Base-by-base conservation (phyloP, 257 asterid species). In the Phtheirospermum japonicum region DNA sequence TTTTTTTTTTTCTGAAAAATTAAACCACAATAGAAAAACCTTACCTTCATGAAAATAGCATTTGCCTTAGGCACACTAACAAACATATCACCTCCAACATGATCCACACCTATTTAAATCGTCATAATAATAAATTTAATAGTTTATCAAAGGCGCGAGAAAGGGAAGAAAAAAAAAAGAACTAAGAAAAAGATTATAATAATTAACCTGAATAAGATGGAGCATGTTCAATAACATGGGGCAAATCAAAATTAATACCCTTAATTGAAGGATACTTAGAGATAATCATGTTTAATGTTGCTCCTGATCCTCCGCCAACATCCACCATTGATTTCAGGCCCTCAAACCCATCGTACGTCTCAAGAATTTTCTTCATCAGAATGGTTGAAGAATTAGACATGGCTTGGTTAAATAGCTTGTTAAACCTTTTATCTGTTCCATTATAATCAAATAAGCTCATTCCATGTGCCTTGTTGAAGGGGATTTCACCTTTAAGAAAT, bases 241-340 rank as follows among this genome's bases (percentile, higher is more conserved):
- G n/a, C n/a, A n/a, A n/a, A n/a, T n/a, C n/a, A n/a, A n/a, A n/a
- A n/a, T n/a, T n/a, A n/a, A n/a, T n/a, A n/a, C n/a, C n/a, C n/a
- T n/a, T n/a, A n/a, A n/a, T n/a, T n/a, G n/a, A n/a, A n/a, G n/a
- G n/a, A n/a, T n/a, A n/a, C n/a, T n/a, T n/a, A n/a, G n/a, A 61
- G 0, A 57, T 9, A 33, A 83, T 75, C 66, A 70, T 57, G 5
- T 61, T 63, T 2, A 77, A 70, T 0, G 78, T 43, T 3, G 80
- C 67, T 2, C 89, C 86, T 1, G 12, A 60, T 42, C 86, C 89
- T 0, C 89, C 86, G 14, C 84, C 89, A 18, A 83, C 89, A 54
- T 83, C 89, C 0, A 83, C 79, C 8, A 83, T 18, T 0, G 73
- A 18, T 8, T 36, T 42, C 4, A 83, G 31, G 19, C 80, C 72